Evolutionary conservation across 345 rosid genomes (phyloP).

Genomic region (Pugionium dolabratum): DNA sequence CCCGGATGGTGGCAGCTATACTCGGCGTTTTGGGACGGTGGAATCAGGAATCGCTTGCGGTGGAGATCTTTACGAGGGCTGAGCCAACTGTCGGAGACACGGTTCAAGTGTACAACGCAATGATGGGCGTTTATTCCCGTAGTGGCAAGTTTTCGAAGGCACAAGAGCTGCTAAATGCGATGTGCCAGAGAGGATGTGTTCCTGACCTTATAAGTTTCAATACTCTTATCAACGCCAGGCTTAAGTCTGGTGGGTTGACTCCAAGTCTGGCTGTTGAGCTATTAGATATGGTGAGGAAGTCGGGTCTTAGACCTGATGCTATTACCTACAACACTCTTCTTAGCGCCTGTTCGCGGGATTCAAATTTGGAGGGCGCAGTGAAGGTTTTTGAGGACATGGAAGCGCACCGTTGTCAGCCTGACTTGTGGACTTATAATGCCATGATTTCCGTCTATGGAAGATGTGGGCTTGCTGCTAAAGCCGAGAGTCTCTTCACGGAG

Average conservation of each 20-base stretch:
- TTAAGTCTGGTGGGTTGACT: slow-evolving; percentile 59
- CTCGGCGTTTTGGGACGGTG: slow-evolving; percentile 85
- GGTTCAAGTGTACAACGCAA: slow-evolving; percentile 90
- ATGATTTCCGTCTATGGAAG: slow-evolving; percentile 91
- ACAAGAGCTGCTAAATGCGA: slow-evolving; percentile 67
- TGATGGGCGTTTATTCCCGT: slow-evolving; percentile 94
- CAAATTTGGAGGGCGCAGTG: slow-evolving; percentile 71
- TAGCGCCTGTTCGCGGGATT: slow-evolving; percentile 83
- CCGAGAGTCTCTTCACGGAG: slow-evolving; percentile 69
- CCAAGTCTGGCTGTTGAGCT: slow-evolving; percentile 65
- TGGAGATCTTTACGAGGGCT: slow-evolving; percentile 68
- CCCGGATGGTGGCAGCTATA: slow-evolving; percentile 84
- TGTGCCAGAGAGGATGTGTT: slow-evolving; percentile 76
- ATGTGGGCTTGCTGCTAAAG: slow-evolving; percentile 71
- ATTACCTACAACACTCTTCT: slow-evolving; percentile 91
- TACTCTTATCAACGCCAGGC: slow-evolving; percentile 83
- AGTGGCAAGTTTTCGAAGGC: slow-evolving; percentile 64
- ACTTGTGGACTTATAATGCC: slow-evolving; percentile 94
- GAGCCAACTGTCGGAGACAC: slow-evolving; percentile 62
- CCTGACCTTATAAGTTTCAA: slow-evolving; percentile 97
- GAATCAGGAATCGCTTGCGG: slow-evolving; percentile 72
- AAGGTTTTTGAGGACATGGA: slow-evolving; percentile 79
- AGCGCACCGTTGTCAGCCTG: slow-evolving; percentile 74
- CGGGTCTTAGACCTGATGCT: slow-evolving; percentile 82
- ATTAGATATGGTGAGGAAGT: slow-evolving; percentile 69